These are phyloP conservation scores for Syncephalis plumigaleata DNA, from an alignment of 371 early-diverging fungal species.

Conservation along the genomic window DNA sequence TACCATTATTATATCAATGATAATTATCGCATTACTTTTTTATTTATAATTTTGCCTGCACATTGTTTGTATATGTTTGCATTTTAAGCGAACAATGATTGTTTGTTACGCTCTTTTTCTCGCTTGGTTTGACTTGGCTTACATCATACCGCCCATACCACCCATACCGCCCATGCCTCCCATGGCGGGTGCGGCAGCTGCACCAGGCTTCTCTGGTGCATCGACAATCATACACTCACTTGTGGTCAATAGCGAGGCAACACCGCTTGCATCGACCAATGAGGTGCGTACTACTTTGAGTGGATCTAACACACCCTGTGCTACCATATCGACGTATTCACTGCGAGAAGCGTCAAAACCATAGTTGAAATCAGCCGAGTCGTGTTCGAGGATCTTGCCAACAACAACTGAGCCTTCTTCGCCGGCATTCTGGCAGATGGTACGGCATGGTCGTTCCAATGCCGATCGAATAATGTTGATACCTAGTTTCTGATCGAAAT, in stretches of 20 bases:
- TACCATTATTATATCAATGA: no score
- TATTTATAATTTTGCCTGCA: no score
- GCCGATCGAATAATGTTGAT: constrained; percentile 88
- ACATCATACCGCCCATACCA: constrained; percentile 35
- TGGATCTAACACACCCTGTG: constrained; percentile 91
- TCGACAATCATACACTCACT: constrained; percentile 95
- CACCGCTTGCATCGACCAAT: constrained; percentile 86
- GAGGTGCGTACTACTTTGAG: constrained; percentile 96
- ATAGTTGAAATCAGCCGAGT: constrained; percentile 55
- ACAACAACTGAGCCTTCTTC: constrained; percentile 91
- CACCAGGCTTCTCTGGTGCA: constrained; percentile 58
- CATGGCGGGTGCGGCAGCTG: constrained; percentile 12
- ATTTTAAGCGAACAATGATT: no score
- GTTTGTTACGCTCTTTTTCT: no score
- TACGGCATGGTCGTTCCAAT: constrained; percentile 79
- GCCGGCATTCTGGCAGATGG: constrained; percentile 92
- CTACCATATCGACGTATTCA: constrained; percentile 88
- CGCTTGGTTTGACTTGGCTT: no score
- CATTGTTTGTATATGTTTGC: no score
- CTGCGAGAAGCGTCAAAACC: constrained; percentile 87
- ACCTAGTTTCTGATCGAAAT: constrained; percentile 96
- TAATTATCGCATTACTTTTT: no score
- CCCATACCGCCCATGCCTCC: constrained; percentile 47
- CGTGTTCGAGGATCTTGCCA: constrained; percentile 75
- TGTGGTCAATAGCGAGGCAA: constrained; percentile 89